Evolutionary conservation across 345 rosid genomes (phyloP), one percentile per base, ranked within the genome.

Genomic region (Rhizophora apiculata): DNA sequence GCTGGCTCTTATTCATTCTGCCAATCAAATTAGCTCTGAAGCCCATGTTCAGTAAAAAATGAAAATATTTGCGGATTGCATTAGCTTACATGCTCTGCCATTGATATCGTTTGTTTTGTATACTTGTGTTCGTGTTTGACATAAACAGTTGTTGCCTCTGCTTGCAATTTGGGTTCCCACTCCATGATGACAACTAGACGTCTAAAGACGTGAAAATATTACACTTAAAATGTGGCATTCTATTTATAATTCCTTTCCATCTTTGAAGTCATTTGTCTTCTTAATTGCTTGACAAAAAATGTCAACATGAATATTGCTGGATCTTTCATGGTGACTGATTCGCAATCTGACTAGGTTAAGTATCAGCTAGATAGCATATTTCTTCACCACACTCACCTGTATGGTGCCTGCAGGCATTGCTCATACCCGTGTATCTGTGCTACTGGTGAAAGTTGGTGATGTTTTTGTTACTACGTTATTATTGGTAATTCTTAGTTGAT

Each of bases 351-450:
- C 62, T 64, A 88, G 96, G 97, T 93, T 74, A 34, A 93, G 75
- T 91, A 93, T 83, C 97, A 89, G 81, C 77, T 91, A 85, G 97
- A 93, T 77, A 93, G 98, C 84, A 80, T 82, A 81, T 93, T 93
- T 85, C 86, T 86, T 74, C 97, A 91, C 78, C 97, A 91, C 80
- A 88, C 86, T 30, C 89, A 91, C 76, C 85, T 89, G 94, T 89
- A 91, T 55, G 97, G 98, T 64, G 96, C 96, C 61, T 89, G 97
- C 74, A 85, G 98, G 85, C 96, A 89, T 71, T 89, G 96, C 81
- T 89, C 97, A 27, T 93, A 91, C 80, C 91, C 97, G 30, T 91
- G 98, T 75, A 88, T 91, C n/a, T 91, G 97, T 78, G 98, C 98
- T 58, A 89, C 98, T 51, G 97, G 98, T 68, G 98, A 85, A 65